Conservation (phyloP, 1,284 basidiomycete species). For the Leccinum pallidistipes region DNA sequence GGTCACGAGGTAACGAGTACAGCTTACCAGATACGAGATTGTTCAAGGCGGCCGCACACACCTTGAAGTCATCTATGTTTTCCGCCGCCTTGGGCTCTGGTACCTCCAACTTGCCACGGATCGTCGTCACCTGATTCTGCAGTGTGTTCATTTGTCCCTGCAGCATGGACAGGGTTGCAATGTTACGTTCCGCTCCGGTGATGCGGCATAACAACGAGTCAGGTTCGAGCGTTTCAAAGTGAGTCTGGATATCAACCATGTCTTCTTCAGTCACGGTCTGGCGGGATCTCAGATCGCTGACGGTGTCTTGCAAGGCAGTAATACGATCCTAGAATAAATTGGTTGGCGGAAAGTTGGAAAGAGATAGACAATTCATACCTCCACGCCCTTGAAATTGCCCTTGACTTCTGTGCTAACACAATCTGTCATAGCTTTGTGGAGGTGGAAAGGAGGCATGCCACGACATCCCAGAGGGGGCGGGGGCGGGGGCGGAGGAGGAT, state of each 20-base stretch:
- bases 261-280: slow-evolving; percentile 34
- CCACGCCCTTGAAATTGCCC: slow-evolving; percentile 23
- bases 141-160: slow-evolving; percentile 30
- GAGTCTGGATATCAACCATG: slow-evolving; percentile 44
- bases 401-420: slow-evolving; percentile 25
- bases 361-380: slow-evolving; percentile 11
- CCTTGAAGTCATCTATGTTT: slow-evolving; percentile 28
- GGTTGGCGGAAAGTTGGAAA: slow-evolving; percentile 1
- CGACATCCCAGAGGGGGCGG: slow-evolving; percentile 5
- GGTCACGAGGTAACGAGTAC: background rate
- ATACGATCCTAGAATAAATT: slow-evolving; percentile 25
- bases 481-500: slow-evolving; percentile 1
- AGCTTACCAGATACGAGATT: slow-evolving; percentile 34
- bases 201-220: slow-evolving; percentile 34
- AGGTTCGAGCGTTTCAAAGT: slow-evolving; percentile 42
- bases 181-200: slow-evolving; percentile 31
- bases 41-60: slow-evolving; percentile 29
- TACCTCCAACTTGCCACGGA: slow-evolving; percentile 36
- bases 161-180: slow-evolving; percentile 39
- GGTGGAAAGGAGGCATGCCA: slow-evolving; percentile 14
- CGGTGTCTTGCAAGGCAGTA: slow-evolving; percentile 19
- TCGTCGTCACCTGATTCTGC: slow-evolving; percentile 36
- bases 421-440: slow-evolving; percentile 21
- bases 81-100: slow-evolving; percentile 12
- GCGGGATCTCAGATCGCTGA: slow-evolving; percentile 25